Conservation (phyloP, 2,329 filamentous ascomycete species). For the Thielaviopsis musarum region DNA sequence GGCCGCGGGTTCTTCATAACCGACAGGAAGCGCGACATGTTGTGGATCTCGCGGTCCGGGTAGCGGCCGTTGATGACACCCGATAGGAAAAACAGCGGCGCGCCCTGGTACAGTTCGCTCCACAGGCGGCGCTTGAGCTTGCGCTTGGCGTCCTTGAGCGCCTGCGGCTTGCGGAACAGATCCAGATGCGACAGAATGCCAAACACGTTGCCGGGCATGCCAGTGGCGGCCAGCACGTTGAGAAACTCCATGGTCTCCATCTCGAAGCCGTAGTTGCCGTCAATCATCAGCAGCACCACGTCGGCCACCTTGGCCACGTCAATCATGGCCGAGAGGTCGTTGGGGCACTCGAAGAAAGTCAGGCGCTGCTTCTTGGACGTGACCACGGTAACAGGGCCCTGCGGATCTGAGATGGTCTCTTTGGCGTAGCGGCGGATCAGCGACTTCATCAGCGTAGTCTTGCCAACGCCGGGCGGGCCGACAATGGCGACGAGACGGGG, state of each 20-base stretch:
- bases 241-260: slow-evolving; percentile 99
- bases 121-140: slow-evolving; percentile 87
- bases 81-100: slow-evolving; percentile 91
- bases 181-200: slow-evolving; percentile 93
- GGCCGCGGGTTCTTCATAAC: slow-evolving; percentile 99
- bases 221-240: slow-evolving; percentile 79
- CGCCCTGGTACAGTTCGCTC: slow-evolving; percentile 92
- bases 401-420: slow-evolving; percentile 76
- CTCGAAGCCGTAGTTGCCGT: slow-evolving; percentile 96
- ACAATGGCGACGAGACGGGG: slow-evolving; percentile 88
- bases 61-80: slow-evolving; percentile 95
- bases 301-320: slow-evolving; percentile 95
- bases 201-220: slow-evolving; percentile 98
- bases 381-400: slow-evolving; percentile 86
- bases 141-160: slow-evolving; percentile 88
- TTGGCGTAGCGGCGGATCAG: slow-evolving; percentile 90
- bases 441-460: slow-evolving; percentile 90
- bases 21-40: slow-evolving; percentile 82
- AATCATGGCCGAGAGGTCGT: slow-evolving; percentile 90
- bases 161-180: slow-evolving; percentile 84
- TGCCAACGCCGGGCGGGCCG: slow-evolving; percentile 85
- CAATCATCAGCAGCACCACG: slow-evolving; percentile 94
- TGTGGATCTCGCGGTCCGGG: slow-evolving; percentile 90
- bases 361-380: slow-evolving; percentile 90
- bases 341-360: slow-evolving; percentile 94